Evolutionary conservation across 345 rosid genomes (phyloP), one percentile per base, ranked within the genome.

Genomic region (Hypericum androsaemum): DNA sequence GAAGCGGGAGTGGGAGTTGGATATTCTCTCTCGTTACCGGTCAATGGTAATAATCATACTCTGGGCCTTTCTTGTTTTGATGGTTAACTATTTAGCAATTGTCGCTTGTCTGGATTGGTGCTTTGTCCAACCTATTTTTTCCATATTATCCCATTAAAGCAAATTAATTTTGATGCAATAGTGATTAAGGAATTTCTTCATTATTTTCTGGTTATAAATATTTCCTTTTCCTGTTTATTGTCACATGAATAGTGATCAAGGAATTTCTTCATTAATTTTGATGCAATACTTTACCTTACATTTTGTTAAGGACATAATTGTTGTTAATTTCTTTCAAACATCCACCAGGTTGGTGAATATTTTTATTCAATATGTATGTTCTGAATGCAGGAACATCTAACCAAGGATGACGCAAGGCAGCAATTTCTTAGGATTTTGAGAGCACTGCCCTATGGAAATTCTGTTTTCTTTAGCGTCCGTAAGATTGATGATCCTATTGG

Each of bases 401-500:
- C 94, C n/a, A 88, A 88, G 69, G 94, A 92, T 75, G 98, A 92
- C 60, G 95, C 95, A 8, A 83, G 96, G 53, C 98, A 85, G 47
- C 98, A 92, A 59, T 88, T 92, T 73, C 71, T 88, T 47, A 79
- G 88, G 64, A 83, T 83, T 66, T 56, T 92, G 60, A 74, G 89
- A 61, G 74, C 83, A 45, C 76, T 92, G 63, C 95, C 95, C 35
- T 92, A 92, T 64, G 96, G 98, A 50, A 88, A 83, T 62, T 92
- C 98, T 5, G 87, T 92, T 39, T 92, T 92, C 77, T 92, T 88
- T 22, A 66, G 94, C 15, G 94, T 88, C 41, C 88, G 96, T 53
- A 92, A 88, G 71, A 92, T 92, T 60, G 98, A 84, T 71, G 98
- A 92, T 83, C 96, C 98, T 3, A 92, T 85, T 64, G 98, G 96